A percentile compares a stretch with the other conserved stretches of the same genome.
phyloP scores from a whole-genome alignment of 2,329 filamentous ascomycete species.

The Verticillium alfalfae region DNA sequence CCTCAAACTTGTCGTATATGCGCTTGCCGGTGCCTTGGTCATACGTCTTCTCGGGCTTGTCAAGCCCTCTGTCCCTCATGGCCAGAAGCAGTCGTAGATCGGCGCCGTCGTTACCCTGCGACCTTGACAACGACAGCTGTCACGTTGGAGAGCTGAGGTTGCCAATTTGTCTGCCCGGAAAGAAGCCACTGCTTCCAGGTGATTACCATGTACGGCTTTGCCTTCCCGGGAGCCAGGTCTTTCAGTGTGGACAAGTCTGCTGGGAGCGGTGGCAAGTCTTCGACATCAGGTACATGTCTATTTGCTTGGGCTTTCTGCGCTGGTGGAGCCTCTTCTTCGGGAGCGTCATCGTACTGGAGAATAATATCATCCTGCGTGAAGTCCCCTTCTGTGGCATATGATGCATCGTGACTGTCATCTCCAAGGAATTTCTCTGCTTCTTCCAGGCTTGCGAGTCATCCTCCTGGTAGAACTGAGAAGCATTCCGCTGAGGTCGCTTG shows the following conservation, averaged over 20 bases:
- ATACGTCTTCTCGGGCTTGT: conserved; percentile 51
- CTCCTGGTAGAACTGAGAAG: conserved; percentile 33
- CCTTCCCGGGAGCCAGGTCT: conserved; percentile 38
- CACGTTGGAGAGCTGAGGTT: conserved; percentile 57
- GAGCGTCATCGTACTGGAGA: conserved; percentile 33
- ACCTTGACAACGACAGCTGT: conserved; percentile 62
- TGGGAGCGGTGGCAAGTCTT: conserved; percentile 61
- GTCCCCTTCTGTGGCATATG: conserved; percentile 13
- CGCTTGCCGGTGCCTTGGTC: conserved; percentile 65
- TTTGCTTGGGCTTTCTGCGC: conserved; percentile 22
- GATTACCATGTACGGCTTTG: conserved; percentile 56
- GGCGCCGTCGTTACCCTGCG: conserved; percentile 44
- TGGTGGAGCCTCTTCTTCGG: conserved; percentile 15
- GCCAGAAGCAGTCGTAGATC: conserved; percentile 60
- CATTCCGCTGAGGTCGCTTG: conserved; percentile 40
- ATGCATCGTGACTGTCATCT: conserved; percentile 21
- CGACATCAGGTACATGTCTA: conserved; percentile 41
- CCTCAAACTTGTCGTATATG: conserved; percentile 74
- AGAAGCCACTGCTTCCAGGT: conserved; percentile 62
- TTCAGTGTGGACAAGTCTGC: conserved; percentile 50
- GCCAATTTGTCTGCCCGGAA: conserved; percentile 58
- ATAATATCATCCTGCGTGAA: conserved; percentile 20
- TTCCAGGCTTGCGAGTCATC: conserved; percentile 7
- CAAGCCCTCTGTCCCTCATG: conserved; percentile 56
- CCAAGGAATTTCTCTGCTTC: conserved; percentile 17